Base-by-base conservation (phyloP, 2,329 filamentous ascomycete genomes). In the Fusarium globosum region DNA sequence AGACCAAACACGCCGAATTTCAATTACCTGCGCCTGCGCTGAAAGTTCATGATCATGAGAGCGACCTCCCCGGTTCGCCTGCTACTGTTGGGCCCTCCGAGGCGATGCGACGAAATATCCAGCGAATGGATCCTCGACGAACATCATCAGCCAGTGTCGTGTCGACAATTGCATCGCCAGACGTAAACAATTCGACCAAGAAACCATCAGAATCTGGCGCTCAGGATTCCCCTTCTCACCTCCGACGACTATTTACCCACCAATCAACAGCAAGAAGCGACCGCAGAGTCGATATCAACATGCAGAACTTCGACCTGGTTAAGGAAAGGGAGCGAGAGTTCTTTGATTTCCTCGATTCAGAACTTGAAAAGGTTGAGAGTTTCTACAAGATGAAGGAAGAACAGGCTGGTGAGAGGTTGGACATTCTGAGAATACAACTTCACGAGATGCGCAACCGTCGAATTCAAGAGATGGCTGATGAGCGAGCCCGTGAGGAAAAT, bases 351-450 rank as follows among this genome's bases (percentile, higher is more conserved):
- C 85, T 99, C 60, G 94, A 98, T 76, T 85, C 85, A 15, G 93
- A 99, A 82, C 85, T 99, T 20, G 87, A 91, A n/a, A 99, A 98
- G 83, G 94, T 99, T 16, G 95, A 99, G 80, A 83, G 86, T 0
- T 99, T 99, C 79, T 98, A 98, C 85, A 91, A 90, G 76, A 85
- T 90, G 74, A 98, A 98, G 80, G 96, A 99, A 80, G 88, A 93
- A 35, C 94, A 98, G 79, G 94, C 96, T 0, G 92, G 90, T 0
- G 85, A 91, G 61, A 90, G 95, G 5, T 84, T 98, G 30, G 84
- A 86, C 2, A 81, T 92, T 8, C 86, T 99, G 52, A 90, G 93
- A 46, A 90, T 95, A 58, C 96, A 99, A 80, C 87, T 99, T 38
- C 95, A 97, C 79, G 93, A 97, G 77, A 97, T 98, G 94, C 89